A percentile compares a stretch with the other conserved stretches of the same genome.
These are phyloP conservation scores for Colletotrichum spinosum DNA, from an alignment of 2,329 filamentous ascomycete species.

Conservation along the genomic window DNA sequence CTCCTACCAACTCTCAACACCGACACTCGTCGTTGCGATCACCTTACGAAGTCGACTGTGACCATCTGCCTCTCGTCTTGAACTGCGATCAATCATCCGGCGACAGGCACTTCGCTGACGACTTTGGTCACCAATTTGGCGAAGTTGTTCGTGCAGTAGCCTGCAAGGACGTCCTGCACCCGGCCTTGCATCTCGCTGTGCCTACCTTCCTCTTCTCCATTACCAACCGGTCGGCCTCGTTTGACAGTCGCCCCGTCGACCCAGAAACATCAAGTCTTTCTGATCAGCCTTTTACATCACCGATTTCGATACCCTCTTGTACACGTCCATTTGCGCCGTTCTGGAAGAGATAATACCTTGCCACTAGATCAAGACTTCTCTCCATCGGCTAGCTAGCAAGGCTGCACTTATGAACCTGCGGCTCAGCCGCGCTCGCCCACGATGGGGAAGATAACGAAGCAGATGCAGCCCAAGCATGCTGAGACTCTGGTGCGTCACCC, in stretches of 20 bases:
- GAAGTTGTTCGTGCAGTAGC: slow-evolving; percentile 45
- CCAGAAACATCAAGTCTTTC: slow-evolving; percentile 1
- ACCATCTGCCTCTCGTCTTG: slow-evolving; percentile 13
- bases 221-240: slow-evolving; percentile 16
- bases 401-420: slow-evolving; percentile 55
- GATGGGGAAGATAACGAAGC: slow-evolving; percentile 78
- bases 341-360: slow-evolving; percentile 13
- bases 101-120: slow-evolving; percentile 16
- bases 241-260: not conserved
- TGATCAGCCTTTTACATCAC: slow-evolving; percentile 3
- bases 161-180: slow-evolving; percentile 54
- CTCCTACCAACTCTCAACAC: slow-evolving; percentile 15
- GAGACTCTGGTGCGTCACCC: slow-evolving; percentile 70
- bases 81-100: not conserved
- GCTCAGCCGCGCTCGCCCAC: slow-evolving; percentile 68
- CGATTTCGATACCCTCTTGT: slow-evolving; percentile 4
- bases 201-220: slow-evolving; percentile 34
- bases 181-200: slow-evolving; percentile 46
- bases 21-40: slow-evolving; percentile 31
- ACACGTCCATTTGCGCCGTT: slow-evolving; percentile 30
- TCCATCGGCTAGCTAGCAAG: slow-evolving; percentile 35
- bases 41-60: slow-evolving; percentile 12
- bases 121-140: slow-evolving; percentile 35
- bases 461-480: slow-evolving; percentile 74
- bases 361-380: slow-evolving; percentile 28